Evolutionary conservation across 257 asterid genomes (phyloP).

Genomic region (Gentiana dahurica): DNA sequence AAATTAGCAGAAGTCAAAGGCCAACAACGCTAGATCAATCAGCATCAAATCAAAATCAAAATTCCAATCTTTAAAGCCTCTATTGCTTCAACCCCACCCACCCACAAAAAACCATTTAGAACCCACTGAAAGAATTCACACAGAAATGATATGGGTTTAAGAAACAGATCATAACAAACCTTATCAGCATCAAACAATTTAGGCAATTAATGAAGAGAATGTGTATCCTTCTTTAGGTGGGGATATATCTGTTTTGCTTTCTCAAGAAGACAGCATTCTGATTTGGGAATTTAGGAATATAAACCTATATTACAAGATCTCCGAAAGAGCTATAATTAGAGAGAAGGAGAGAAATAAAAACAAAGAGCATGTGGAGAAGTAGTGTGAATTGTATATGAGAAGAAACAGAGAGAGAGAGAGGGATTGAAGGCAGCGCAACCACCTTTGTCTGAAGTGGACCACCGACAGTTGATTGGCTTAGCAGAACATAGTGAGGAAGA

Average conservation of each 20-base stretch:
- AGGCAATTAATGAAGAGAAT: no score
- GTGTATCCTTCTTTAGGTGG: no score
- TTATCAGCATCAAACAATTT: no score
- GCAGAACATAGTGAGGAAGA: constrained; percentile 2
- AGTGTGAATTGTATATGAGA: constrained; percentile 6
- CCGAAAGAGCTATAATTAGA: no score
- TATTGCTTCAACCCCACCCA: not conserved
- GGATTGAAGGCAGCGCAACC: constrained; percentile 7
- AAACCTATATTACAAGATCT: no score
- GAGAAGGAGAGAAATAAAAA: not conserved
- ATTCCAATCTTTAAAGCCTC: constrained; percentile 5
- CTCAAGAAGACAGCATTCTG: not conserved
- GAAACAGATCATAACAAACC: no score
- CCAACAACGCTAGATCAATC: constrained; percentile 11
- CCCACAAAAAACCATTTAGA: constrained; percentile 6
- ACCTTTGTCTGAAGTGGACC: constrained; percentile 14
- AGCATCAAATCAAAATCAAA: constrained; percentile 4
- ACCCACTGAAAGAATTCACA: no score
- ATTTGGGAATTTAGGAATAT: constrained; percentile 2
- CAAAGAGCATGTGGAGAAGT: not conserved
- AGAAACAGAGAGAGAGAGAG: constrained; percentile 6
- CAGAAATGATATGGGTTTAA: no score
- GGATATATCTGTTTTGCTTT: not conserved
- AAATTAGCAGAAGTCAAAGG: constrained; percentile 6
- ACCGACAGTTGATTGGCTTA: constrained; percentile 24